These are phyloP conservation scores for Quercus cerris DNA, from an alignment of 306 rosid species.

Conservation along the genomic window DNA sequence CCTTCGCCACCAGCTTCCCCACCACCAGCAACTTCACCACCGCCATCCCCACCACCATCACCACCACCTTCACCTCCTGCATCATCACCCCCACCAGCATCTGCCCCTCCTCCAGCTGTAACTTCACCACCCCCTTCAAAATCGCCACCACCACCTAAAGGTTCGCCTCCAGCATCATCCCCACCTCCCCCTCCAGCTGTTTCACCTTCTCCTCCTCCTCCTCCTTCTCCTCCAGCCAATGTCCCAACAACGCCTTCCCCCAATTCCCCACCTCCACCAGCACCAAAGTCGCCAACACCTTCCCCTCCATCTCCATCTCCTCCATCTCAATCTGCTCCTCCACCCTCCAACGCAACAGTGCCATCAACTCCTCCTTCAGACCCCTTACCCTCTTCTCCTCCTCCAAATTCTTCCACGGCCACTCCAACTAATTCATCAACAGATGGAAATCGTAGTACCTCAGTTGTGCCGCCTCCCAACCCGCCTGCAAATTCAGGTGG, in stretches of 20 bases:
- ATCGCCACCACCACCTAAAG: conserved; percentile 33
- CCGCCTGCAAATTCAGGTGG: conserved; percentile 34
- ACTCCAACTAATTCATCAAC: conserved; percentile 39
- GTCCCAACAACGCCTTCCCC: conserved; percentile 50
- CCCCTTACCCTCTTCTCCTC: conserved; percentile 56
- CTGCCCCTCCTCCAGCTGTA: conserved; percentile 43
- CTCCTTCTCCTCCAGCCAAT: conserved; percentile 53
- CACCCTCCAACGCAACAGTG: conserved; percentile 38
- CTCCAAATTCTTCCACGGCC: conserved; percentile 43
- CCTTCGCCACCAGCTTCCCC: conserved; percentile 35
- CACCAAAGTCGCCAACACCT: conserved; percentile 39
- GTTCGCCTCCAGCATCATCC: conserved; percentile 41
- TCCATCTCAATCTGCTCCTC: conserved; percentile 46
- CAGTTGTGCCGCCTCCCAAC: conserved; percentile 29
- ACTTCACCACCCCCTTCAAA: conserved; percentile 47
- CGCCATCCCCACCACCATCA: conserved; percentile 33
- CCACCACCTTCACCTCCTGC: conserved; percentile 39
- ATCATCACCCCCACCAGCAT: conserved; percentile 25
- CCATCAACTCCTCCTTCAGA: conserved; percentile 66
- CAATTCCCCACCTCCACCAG: conserved; percentile 45
- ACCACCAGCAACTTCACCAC: conserved; percentile 31
- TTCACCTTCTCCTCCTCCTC: conserved; percentile 39
- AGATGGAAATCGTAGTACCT: conserved; percentile 13
- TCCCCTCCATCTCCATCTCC: conserved; percentile 36
- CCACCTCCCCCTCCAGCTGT: conserved; percentile 45